phyloP scores from a whole-genome alignment of 2,329 filamentous ascomycete genomes.

The Dendryphion nanum region DNA sequence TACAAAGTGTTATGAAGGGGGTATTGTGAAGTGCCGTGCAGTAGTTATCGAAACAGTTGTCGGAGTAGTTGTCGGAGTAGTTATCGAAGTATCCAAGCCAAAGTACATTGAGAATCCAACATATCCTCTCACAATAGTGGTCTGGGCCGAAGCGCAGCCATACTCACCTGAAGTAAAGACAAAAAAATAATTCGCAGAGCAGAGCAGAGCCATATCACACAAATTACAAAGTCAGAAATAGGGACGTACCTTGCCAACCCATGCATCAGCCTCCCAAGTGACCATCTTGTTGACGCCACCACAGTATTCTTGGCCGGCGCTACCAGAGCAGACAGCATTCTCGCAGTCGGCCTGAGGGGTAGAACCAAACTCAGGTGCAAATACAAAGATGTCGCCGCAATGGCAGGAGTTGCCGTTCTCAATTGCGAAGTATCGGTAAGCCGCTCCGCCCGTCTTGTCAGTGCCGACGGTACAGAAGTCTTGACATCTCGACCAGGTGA shows the following conservation, averaged over 20 bases:
- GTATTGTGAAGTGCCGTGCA: too few species aligned
- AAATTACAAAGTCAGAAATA: neutral
- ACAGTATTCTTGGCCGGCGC: neutral
- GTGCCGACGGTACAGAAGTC: neutral
- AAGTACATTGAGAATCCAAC: too few species aligned
- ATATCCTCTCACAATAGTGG: too few species aligned
- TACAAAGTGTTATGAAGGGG: too few species aligned
- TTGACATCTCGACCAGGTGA: neutral
- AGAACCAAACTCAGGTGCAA: neutral
- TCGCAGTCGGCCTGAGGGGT: neutral
- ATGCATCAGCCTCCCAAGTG: neutral
- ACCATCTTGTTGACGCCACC: neutral
- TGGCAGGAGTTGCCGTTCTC: neutral
- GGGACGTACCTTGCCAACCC: neutral
- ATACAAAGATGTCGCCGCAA: neutral
- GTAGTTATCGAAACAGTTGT: too few species aligned
- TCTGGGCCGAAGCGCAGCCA: constrained; percentile 5
- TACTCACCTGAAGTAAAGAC: constrained; percentile 1
- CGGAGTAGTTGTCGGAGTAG: too few species aligned
- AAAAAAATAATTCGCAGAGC: constrained; percentile 1
- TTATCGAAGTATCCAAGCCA: too few species aligned
- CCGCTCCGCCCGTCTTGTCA: neutral
- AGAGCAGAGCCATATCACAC: constrained; percentile 1
- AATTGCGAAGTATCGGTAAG: neutral
- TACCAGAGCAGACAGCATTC: neutral